Base-by-base conservation (phyloP, 2,329 filamentous ascomycete species). In the Alternaria novae-zelandiae region DNA sequence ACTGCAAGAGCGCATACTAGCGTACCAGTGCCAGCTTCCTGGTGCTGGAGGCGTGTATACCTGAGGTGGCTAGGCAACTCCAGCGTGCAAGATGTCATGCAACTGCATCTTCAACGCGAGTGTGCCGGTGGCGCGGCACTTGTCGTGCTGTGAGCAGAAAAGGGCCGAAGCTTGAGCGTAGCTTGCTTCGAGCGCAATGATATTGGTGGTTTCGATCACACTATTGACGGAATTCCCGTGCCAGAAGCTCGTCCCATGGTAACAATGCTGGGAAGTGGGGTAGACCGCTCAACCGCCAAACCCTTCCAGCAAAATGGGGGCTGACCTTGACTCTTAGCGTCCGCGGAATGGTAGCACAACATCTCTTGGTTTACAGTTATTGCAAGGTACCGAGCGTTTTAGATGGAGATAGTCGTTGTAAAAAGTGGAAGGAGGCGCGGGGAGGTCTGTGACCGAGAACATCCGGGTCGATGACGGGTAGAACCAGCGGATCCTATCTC, bases 241-340 rank as follows among this genome's bases (percentile, higher is more conserved):
- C 63, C 60, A 63, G 57, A 53, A 53, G 47, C 57, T 55, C 57
- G 71, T 68, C 53, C 70, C 68, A 66, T 71, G 70, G 68, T 68
- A 58, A 30, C 49, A 23, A 62, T 20, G 50, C 57, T 63, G 62
- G 26, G 61, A 63, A 69, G 71, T 73, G 70, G 68, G 66, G 71
- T 67, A 36, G 32, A 59, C 36, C 36, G 36, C 36, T 41, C 36
- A 49, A 36, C 63, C 63, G 58, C 63, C 54, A 65, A 61, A 61
- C 60, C 54, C 53, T 65, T 65, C 55, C 58, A 61, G 64, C 54
- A 65, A 26, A 11, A 23, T 47, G 60, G 25, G 55, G 45, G 55
- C 17, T 63, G 60, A 57, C 8, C 44, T 36, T 50, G 17, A 17
- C 8, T 44, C 32, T 59, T 66, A 56, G 67, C 45, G 45, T 41